Conservation (phyloP, 2,329 filamentous ascomycete genomes). For the Cercospora nicotianae region DNA sequence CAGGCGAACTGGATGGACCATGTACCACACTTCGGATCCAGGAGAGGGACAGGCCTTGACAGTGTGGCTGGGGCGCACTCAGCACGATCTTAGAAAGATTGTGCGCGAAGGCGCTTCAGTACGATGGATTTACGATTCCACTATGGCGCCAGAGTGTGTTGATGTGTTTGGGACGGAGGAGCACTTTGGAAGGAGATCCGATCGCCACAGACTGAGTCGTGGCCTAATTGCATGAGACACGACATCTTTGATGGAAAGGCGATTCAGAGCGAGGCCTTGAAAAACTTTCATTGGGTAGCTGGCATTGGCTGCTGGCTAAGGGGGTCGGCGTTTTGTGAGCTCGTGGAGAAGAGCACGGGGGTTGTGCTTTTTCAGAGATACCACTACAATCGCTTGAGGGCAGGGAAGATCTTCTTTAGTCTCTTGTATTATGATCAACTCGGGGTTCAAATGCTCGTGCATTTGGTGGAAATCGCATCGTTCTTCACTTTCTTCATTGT, state of each 20-base stretch:
- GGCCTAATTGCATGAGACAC: conserved; percentile 5
- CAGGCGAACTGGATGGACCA: conserved; percentile 47
- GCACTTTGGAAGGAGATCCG: neutral
- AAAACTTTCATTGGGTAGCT: conserved; percentile 4
- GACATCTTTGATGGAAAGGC: neutral
- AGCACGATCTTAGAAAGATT: conserved; percentile 30
- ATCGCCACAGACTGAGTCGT: neutral
- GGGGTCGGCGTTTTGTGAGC: neutral
- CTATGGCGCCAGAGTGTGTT: conserved; percentile 4
- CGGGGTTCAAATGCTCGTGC: neutral
- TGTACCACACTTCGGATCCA: conserved; percentile 44
- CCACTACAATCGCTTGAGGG: conserved; percentile 19
- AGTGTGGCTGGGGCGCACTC: conserved; percentile 36
- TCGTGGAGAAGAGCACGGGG: neutral
- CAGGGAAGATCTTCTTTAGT: conserved; percentile 12
- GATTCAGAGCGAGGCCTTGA: neutral
- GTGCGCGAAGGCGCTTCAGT: conserved; percentile 3
- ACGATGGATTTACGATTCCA: conserved; percentile 10
- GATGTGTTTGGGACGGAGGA: neutral
- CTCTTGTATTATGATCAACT: conserved; percentile 12
- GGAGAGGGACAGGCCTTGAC: conserved; percentile 43
- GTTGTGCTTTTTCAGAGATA: conserved; percentile 21
- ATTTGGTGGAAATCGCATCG: neutral
- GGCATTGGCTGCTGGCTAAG: neutral
- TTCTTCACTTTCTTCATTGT: neutral